Evolutionary conservation across 768 basidiomycete genomes (phyloP).

Genomic region (Suillus spraguei): DNA sequence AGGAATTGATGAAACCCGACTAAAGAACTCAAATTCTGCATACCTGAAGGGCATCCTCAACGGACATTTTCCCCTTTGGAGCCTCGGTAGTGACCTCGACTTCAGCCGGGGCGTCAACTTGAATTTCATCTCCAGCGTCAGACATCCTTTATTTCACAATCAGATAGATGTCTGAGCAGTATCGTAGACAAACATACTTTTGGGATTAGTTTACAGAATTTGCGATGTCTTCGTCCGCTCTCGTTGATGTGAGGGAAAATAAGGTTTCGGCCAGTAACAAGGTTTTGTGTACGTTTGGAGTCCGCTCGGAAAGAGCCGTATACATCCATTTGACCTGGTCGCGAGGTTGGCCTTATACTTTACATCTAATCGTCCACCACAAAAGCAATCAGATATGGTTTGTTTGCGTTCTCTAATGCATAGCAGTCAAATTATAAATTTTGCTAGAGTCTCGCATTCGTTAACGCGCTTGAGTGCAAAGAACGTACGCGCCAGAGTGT

Average conservation of each 20-base stretch:
- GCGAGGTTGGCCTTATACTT: neutral
- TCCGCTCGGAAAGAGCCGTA: slow-evolving; percentile 56
- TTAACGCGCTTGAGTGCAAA: slow-evolving; percentile 72
- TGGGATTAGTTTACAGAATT: slow-evolving; percentile 26
- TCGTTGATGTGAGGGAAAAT: slow-evolving; percentile 84
- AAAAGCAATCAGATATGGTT: slow-evolving; percentile 27
- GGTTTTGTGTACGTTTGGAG: slow-evolving; percentile 43
- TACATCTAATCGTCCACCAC: slow-evolving; percentile 7
- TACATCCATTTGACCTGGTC: slow-evolving; percentile 1
- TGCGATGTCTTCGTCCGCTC: slow-evolving; percentile 90
- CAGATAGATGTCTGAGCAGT: slow-evolving; percentile 11
- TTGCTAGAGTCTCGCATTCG: slow-evolving; percentile 66
- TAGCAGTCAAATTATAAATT: slow-evolving; percentile 24
- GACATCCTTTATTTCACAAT: slow-evolving; percentile 63
- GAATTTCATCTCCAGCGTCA: slow-evolving; percentile 97
- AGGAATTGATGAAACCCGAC: neutral
- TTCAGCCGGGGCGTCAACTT: slow-evolving; percentile 65
- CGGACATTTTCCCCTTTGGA: slow-evolving; percentile 93
- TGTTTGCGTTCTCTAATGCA: slow-evolving; percentile 19
- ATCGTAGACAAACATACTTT: slow-evolving; percentile 38
- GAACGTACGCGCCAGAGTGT: slow-evolving; percentile 58
- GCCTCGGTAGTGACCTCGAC: slow-evolving; percentile 87
- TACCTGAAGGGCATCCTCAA: slow-evolving; percentile 94
- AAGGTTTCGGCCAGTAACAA: slow-evolving; percentile 45
- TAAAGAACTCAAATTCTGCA: slow-evolving; percentile 15